Evolutionary conservation across 2,329 filamentous ascomycete genomes (phyloP).

Genomic region (Decorospora gaudefroyi): DNA sequence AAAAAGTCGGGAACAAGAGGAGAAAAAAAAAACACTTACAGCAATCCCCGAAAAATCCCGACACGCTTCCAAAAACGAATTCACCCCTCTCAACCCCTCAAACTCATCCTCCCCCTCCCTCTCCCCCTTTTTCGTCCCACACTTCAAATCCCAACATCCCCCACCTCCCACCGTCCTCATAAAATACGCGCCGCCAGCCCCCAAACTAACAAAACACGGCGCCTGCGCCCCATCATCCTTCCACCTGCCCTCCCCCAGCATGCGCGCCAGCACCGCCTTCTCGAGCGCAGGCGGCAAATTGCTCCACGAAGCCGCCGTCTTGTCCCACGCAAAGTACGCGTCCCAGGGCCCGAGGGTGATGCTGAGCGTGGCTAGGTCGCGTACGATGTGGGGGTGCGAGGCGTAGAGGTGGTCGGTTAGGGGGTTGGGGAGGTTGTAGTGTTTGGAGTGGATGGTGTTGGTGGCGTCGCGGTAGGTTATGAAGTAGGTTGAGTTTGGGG

Average conservation of each 20-base stretch:
- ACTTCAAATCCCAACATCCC: constrained; percentile 40
- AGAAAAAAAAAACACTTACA: constrained; percentile 19
- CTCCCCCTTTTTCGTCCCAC: no score
- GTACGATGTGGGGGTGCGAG: constrained; percentile 30
- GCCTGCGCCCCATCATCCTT: constrained; percentile 33
- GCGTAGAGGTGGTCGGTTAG: constrained; percentile 37
- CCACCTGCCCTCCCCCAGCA: constrained; percentile 36
- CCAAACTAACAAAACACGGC: constrained; percentile 37
- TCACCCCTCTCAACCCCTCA: constrained; percentile 34
- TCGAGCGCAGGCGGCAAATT: constrained; percentile 37
- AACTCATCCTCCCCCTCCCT: constrained; percentile 16
- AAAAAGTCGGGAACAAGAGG: no score
- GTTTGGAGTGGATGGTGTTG: constrained; percentile 21
- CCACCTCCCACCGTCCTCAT: constrained; percentile 41
- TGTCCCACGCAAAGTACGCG: constrained; percentile 40
- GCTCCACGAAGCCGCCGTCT: constrained; percentile 31
- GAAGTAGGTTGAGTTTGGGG: constrained; percentile 34
- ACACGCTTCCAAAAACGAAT: constrained; percentile 33
- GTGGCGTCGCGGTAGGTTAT: constrained; percentile 33
- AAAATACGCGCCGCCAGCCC: constrained; percentile 39
- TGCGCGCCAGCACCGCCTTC: constrained; percentile 30
- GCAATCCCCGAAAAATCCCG: constrained; percentile 31
- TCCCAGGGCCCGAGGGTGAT: constrained; percentile 38
- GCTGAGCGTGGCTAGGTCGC: constrained; percentile 35
- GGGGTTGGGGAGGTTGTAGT: constrained; percentile 43